Evolutionary conservation across 1,139 yeast species (phyloP), one percentile per base, ranked within the genome.

Genomic region (Geotrichum restrictum): DNA sequence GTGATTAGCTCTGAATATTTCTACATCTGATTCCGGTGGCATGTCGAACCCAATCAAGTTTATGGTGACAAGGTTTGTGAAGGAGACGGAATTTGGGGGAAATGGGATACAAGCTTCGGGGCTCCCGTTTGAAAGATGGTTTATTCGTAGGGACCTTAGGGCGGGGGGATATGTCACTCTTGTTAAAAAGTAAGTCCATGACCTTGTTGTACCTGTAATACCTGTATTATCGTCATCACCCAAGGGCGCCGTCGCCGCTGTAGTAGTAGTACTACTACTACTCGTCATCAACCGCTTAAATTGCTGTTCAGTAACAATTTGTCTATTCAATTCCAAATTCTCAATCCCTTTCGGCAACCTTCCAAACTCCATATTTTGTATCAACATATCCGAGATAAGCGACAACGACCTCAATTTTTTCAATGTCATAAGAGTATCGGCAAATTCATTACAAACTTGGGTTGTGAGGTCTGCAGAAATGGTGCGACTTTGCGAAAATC

Each of bases 241-340:
- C n/a, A n/a, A n/a, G n/a, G n/a, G n/a, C n/a, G n/a, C n/a, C n/a
- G n/a, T n/a, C n/a, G n/a, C n/a, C n/a, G n/a, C n/a, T n/a, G n/a
- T n/a, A n/a, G n/a, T n/a, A n/a, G n/a, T n/a, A n/a, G n/a, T n/a
- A n/a, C n/a, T n/a, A n/a, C n/a, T n/a, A n/a, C n/a, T n/a, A n/a
- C n/a, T n/a, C n/a, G n/a, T n/a, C 29, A 8, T 24, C 29, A 43
- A 21, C 31, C 2, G 32, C 8, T 21, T 10, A 27, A 16, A 27
- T 31, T 45, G 48, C 11, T 7, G 24, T 10, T 16, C 16, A 3
- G 48, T 38, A 16, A 34, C 19, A 33, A 37, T 27, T 27, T 45
- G 48, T 13, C 34, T n/a, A 13, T 45, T 45, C 13, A 45, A 27
- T 36, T 45, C 48, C 6, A 45, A 19, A 36, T 45, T 45, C n/a